Evolutionary conservation across 169 alveolate genomes (phyloP).

Genomic region (Perkinsus marinus): DNA sequence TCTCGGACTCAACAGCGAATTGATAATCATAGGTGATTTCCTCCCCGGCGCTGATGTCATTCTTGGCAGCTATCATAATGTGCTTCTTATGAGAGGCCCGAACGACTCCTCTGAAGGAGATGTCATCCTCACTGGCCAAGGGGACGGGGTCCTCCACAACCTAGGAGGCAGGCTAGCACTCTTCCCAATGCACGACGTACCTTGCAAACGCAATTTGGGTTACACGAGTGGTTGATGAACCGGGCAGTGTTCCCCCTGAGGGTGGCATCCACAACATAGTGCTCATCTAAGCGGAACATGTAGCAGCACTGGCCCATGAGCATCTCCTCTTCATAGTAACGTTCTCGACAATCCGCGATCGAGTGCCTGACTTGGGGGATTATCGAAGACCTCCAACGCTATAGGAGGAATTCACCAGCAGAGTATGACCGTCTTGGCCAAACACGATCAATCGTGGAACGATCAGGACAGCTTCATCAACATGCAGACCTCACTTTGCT

Average conservation of each 20-base stretch:
- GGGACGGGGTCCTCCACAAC: neutral
- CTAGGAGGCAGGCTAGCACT: neutral
- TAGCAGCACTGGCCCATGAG: conserved; percentile 49
- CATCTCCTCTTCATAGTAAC: conserved; percentile 33
- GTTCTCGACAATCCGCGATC: conserved; percentile 46
- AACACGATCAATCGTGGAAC: too few species aligned
- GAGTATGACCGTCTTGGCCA: too few species aligned
- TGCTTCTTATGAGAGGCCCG: conserved; percentile 75
- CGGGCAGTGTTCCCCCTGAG: conserved; percentile 85
- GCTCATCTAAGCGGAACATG: conserved; percentile 79
- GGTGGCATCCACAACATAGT: conserved; percentile 89
- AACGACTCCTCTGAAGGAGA: conserved; percentile 16
- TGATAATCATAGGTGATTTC: conserved; percentile 92
- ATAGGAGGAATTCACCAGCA: too few species aligned
- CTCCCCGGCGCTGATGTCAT: conserved; percentile 76
- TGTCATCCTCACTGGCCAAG: neutral
- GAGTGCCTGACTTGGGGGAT: conserved; percentile 41
- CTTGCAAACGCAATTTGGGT: conserved; percentile 72
- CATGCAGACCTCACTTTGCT: neutral
- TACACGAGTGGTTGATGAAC: conserved; percentile 92
- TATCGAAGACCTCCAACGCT: too few species aligned
- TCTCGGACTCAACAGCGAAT: conserved; percentile 66
- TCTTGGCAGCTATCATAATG: conserved; percentile 84
- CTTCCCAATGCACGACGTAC: conserved; percentile 2
- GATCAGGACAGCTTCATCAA: too few species aligned